These are phyloP conservation scores for Clitoria ternatea DNA, from an alignment of 306 rosid species.

Conservation along the genomic window DNA sequence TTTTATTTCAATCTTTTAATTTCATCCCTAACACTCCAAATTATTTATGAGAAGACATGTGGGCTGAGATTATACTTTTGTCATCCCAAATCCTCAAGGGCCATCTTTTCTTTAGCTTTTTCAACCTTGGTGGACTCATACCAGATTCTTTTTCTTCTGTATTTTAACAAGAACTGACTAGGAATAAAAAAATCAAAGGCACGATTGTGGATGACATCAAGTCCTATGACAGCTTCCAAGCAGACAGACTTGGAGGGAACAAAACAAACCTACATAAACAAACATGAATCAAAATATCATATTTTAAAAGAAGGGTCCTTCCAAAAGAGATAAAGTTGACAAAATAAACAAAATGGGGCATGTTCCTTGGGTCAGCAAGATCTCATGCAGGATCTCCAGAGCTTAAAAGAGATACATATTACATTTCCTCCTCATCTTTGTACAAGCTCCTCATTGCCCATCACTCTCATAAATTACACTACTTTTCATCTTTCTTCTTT, in stretches of 20 bases:
- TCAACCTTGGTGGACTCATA: constrained; percentile 24
- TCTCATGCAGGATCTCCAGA: constrained; percentile 66
- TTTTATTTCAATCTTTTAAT: no score
- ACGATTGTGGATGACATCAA: constrained; percentile 65
- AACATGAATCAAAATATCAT: constrained; percentile 16
- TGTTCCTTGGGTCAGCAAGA: constrained; percentile 65
- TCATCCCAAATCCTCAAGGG: constrained; percentile 54
- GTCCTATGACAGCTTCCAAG: constrained; percentile 71
- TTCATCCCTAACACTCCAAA: constrained; percentile 18
- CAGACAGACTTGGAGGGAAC: constrained; percentile 57
- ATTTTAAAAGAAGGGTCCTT: constrained; percentile 45
- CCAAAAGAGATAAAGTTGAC: constrained; percentile 67
- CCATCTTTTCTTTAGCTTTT: constrained; percentile 25
- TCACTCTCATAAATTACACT: constrained; percentile 23
- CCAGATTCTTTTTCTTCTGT: background rate
- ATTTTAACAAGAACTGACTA: constrained; percentile 31
- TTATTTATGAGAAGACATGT: constrained; percentile 42
- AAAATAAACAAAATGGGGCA: constrained; percentile 60
- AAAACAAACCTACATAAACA: constrained; percentile 35
- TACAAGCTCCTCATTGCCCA: constrained; percentile 36
- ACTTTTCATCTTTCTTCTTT: constrained; percentile 32
- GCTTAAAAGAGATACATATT: constrained; percentile 25
- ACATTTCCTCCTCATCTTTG: constrained; percentile 35
- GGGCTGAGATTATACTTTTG: constrained; percentile 45
- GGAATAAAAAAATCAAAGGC: constrained; percentile 43